These are phyloP conservation scores for Coriolopsis trogii DNA, from an alignment of 1,284 basidiomycete species.

Conservation along the genomic window DNA sequence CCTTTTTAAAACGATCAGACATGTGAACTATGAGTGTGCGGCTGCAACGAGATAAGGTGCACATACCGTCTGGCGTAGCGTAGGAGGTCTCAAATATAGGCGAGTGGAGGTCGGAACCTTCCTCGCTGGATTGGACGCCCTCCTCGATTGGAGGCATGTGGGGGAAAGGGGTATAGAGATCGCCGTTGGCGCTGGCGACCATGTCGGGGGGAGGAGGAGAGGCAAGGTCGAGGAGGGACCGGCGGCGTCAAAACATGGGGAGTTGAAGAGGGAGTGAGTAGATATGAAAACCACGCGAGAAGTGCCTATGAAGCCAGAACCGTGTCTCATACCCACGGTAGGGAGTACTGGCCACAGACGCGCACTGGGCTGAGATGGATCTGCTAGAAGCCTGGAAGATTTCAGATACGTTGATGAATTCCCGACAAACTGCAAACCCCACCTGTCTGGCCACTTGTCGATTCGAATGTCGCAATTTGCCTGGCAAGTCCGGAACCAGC, in stretches of 20 bases:
- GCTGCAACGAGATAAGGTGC: slow-evolving; percentile 25
- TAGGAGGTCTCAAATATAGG: slow-evolving; percentile 59
- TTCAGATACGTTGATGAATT: slow-evolving; percentile 34
- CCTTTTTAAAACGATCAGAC: slow-evolving; percentile 53
- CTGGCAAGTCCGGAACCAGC: slow-evolving; percentile 15
- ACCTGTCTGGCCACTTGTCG: slow-evolving; percentile 23
- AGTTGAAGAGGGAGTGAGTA: slow-evolving; percentile 36
- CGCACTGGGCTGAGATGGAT: slow-evolving; percentile 29
- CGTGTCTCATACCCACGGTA: slow-evolving; percentile 34
- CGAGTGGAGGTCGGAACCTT: slow-evolving; percentile 71
- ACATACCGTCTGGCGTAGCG: slow-evolving; percentile 42
- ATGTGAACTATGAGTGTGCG: slow-evolving; percentile 36
- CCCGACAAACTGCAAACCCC: slow-evolving; percentile 21
- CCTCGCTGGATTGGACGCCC: slow-evolving; percentile 68
- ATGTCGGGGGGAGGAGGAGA: slow-evolving; percentile 39
- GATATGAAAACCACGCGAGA: slow-evolving; percentile 40
- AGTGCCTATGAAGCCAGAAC: slow-evolving; percentile 32
- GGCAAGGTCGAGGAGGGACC: slow-evolving; percentile 29
- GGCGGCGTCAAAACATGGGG: slow-evolving; percentile 36
- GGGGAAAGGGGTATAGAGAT: slow-evolving; percentile 59
- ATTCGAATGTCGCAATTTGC: slow-evolving; percentile 14
- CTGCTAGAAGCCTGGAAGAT: slow-evolving; percentile 33
- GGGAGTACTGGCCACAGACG: slow-evolving; percentile 28
- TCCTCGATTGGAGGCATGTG: slow-evolving; percentile 56
- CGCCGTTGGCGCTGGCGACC: slow-evolving; percentile 55